Conservation (phyloP, 371 early-diverging fungal genomes). For the Catenaria anguillulae region DNA sequence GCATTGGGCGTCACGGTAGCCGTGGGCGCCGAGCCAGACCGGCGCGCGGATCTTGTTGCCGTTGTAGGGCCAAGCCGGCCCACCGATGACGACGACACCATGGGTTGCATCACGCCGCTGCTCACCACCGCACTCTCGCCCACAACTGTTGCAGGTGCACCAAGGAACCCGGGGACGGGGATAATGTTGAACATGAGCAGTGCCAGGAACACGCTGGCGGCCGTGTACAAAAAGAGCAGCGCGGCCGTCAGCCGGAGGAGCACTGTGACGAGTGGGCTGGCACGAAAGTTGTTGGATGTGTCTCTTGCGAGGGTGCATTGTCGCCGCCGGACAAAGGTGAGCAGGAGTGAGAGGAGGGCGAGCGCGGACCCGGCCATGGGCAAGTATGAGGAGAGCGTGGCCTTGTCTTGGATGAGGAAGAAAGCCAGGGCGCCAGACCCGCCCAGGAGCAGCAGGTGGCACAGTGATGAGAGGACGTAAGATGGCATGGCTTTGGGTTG, state of each 20-base stretch:
- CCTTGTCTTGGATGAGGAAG: not conserved
- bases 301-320: not conserved
- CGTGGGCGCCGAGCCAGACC: too few species aligned
- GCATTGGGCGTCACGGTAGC: too few species aligned
- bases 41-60: too few species aligned
- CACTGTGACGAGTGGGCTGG: not conserved
- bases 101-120: too few species aligned
- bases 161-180: too few species aligned
- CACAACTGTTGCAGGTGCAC: too few species aligned
- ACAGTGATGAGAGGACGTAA: not conserved
- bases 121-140: too few species aligned
- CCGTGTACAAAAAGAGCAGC: not conserved
- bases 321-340: not conserved
- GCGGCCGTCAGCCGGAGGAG: not conserved
- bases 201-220: not conserved
- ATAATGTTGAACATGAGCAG: not conserved
- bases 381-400: not conserved
- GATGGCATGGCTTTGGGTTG: constrained; percentile 1
- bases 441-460: not conserved
- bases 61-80: too few species aligned
- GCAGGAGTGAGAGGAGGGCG: not conserved
- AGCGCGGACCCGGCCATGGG: not conserved
- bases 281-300: not conserved
- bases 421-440: not conserved
- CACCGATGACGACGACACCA: too few species aligned